A percentile compares a stretch with the other conserved stretches of the same genome.
These are phyloP conservation scores for Entamoeba nuttalli DNA, from an alignment of 208 protist species.

Conservation along the genomic window DNA sequence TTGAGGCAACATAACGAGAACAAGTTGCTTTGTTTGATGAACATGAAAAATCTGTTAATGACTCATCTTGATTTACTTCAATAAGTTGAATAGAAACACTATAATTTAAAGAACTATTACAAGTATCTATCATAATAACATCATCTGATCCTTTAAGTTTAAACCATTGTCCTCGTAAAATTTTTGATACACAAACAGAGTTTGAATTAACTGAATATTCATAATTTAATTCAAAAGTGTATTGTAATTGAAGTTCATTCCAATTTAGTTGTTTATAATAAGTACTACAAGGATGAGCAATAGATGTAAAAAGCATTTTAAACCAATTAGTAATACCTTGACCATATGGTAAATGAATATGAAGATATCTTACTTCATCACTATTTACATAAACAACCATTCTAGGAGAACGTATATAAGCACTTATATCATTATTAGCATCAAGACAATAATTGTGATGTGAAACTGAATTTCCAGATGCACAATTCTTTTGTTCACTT, in stretches of 20 bases:
- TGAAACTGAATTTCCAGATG: neutral
- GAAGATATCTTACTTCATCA: neutral
- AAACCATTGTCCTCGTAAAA: neutral
- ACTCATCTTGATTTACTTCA: too few relatives aligned
- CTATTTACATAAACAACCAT: neutral
- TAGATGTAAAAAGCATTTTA: neutral
- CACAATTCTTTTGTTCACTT: neutral
- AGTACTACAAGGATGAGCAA: neutral
- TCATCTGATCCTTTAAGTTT: neutral
- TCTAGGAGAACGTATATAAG: neutral
- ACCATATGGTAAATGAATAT: neutral
- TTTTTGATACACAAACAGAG: neutral
- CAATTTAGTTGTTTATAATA: too few relatives aligned
- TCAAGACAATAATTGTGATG: neutral
- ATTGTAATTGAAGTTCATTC: too few relatives aligned
- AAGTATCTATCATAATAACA: neutral
- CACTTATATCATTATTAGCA: neutral
- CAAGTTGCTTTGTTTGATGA: too few relatives aligned
- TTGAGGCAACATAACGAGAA: too few relatives aligned
- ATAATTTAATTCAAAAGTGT: neutral
- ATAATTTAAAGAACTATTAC: neutral
- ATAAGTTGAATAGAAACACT: neutral
- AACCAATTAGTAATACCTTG: neutral
- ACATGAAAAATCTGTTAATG: too few relatives aligned
- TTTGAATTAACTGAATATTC: neutral